phyloP scores from a whole-genome alignment of 306 rosid genomes.

The Fagus sylvatica region DNA sequence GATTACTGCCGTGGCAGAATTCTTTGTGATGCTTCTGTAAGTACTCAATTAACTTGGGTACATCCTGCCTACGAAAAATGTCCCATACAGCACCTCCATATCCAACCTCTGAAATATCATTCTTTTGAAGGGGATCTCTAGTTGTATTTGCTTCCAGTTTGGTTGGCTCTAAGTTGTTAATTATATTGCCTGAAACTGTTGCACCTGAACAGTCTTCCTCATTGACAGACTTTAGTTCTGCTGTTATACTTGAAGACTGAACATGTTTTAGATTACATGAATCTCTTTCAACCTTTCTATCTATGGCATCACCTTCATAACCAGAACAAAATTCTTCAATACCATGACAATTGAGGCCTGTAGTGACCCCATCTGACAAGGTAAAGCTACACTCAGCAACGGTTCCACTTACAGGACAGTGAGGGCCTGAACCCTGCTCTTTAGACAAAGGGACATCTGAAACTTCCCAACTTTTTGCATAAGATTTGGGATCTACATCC shows the following conservation, averaged over 20 bases:
- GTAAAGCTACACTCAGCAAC: not conserved
- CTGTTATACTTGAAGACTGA: constrained; percentile 30
- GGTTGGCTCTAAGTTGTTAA: constrained; percentile 20
- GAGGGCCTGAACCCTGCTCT: constrained; percentile 1
- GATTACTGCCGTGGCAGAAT: constrained; percentile 49
- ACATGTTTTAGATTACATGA: constrained; percentile 7
- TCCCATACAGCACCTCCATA: constrained; percentile 70
- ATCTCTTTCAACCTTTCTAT: constrained; percentile 23
- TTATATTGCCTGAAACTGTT: constrained; percentile 28
- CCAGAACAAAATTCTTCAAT: constrained; percentile 3
- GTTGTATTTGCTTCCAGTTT: constrained; percentile 17
- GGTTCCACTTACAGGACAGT: constrained; percentile 8
- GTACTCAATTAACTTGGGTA: constrained; percentile 55
- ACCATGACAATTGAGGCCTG: constrained; percentile 1
- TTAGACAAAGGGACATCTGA: not conserved
- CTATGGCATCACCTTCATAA: constrained; percentile 11
- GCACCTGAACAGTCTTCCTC: constrained; percentile 20
- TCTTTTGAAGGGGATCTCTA: constrained; percentile 13
- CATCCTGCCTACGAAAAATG: constrained; percentile 71
- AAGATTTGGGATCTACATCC: not conserved
- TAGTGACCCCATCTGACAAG: constrained; percentile 12
- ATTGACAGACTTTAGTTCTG: constrained; percentile 19
- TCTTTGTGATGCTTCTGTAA: constrained; percentile 51
- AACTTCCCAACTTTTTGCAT: constrained; percentile 4
- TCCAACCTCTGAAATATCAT: constrained; percentile 32